These are phyloP conservation scores for Tetrapyrgos nigripes DNA, from an alignment of 1,284 basidiomycete genomes.

Conservation along the genomic window DNA sequence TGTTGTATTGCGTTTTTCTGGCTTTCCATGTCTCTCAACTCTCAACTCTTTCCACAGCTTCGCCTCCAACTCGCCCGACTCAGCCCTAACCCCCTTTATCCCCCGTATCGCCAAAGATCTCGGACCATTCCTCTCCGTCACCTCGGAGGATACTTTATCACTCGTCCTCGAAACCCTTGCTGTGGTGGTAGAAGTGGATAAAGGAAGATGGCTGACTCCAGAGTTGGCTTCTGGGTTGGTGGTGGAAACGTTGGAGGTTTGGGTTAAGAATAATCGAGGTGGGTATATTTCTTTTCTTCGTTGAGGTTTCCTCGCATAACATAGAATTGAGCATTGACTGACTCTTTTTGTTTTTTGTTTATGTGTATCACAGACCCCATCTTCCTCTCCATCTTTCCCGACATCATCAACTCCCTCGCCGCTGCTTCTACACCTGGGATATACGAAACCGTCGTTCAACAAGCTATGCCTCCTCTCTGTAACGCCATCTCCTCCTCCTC, in stretches of 20 bases:
- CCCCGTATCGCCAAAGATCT: slow-evolving; percentile 83
- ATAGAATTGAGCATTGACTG: not conserved
- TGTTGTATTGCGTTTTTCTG: not conserved
- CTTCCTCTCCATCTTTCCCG: slow-evolving; percentile 85
- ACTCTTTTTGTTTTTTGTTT: not conserved
- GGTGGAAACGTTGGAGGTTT: slow-evolving; percentile 74
- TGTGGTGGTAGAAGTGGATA: slow-evolving; percentile 78
- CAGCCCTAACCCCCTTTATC: slow-evolving; percentile 68
- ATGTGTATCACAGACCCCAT: slow-evolving; percentile 74
- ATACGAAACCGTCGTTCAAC: slow-evolving; percentile 75
- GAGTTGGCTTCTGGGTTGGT: slow-evolving; percentile 72
- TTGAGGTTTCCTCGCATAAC: too few species aligned
- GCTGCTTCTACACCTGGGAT: slow-evolving; percentile 62
- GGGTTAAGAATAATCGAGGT: slow-evolving; percentile 88
- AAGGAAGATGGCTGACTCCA: slow-evolving; percentile 71
- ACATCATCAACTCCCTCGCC: slow-evolving; percentile 79
- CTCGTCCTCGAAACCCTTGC: slow-evolving; percentile 88
- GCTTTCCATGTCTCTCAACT: slow-evolving; percentile 3
- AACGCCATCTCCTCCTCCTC: slow-evolving; percentile 65
- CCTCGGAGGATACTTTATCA: slow-evolving; percentile 90
- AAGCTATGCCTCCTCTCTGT: slow-evolving; percentile 77
- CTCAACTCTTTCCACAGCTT: slow-evolving; percentile 53
- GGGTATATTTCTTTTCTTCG: slow-evolving; percentile 1
- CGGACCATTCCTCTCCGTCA: slow-evolving; percentile 81
- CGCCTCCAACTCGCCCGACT: slow-evolving; percentile 65